Conservation (phyloP, 1,284 basidiomycete species). For the Moniliella sp. region DNA sequence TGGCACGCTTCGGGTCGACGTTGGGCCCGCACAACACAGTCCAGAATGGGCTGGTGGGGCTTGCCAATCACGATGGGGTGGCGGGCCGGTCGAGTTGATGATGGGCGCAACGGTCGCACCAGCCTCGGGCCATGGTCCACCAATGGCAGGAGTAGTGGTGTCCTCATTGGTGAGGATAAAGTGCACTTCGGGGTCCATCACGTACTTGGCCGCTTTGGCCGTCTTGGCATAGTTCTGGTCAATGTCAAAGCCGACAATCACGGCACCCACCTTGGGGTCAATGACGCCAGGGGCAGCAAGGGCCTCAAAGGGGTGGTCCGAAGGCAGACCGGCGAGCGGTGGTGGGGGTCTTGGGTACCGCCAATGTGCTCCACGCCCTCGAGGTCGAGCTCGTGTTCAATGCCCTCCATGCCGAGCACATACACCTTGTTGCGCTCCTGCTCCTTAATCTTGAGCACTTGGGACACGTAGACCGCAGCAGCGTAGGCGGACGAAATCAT, state of each 20-base stretch:
- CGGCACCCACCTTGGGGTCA: slow-evolving; percentile 67
- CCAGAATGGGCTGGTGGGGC: slow-evolving; percentile 72
- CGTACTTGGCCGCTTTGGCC: slow-evolving; percentile 72
- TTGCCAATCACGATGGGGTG: slow-evolving; percentile 65
- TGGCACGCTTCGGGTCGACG: slow-evolving; percentile 59
- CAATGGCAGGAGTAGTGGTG: slow-evolving; percentile 59
- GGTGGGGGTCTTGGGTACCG: slow-evolving; percentile 54
- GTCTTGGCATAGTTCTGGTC: slow-evolving; percentile 58
- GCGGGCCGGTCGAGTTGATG: slow-evolving; percentile 47
- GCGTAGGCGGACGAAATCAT: slow-evolving; percentile 89
- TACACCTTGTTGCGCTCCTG: slow-evolving; percentile 90
- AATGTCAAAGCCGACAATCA: slow-evolving; percentile 53
- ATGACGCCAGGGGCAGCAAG: slow-evolving; percentile 36
- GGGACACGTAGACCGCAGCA: slow-evolving; percentile 71
- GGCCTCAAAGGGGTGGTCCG: slow-evolving; percentile 51
- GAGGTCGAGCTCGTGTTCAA: slow-evolving; percentile 71
- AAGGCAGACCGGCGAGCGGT: too few relatives aligned
- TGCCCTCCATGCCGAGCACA: slow-evolving; percentile 71
- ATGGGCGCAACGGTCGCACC: slow-evolving; percentile 67
- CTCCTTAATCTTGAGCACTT: slow-evolving; percentile 64
- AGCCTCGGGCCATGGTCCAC: slow-evolving; percentile 57
- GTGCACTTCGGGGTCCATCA: too few relatives aligned
- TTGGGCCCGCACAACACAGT: slow-evolving; percentile 78
- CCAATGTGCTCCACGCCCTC: slow-evolving; percentile 63
- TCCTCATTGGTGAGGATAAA: slow-evolving; percentile 88